Conservation (phyloP, 1,139 yeast genomes). For the Diutina pseudorugosa region DNA sequence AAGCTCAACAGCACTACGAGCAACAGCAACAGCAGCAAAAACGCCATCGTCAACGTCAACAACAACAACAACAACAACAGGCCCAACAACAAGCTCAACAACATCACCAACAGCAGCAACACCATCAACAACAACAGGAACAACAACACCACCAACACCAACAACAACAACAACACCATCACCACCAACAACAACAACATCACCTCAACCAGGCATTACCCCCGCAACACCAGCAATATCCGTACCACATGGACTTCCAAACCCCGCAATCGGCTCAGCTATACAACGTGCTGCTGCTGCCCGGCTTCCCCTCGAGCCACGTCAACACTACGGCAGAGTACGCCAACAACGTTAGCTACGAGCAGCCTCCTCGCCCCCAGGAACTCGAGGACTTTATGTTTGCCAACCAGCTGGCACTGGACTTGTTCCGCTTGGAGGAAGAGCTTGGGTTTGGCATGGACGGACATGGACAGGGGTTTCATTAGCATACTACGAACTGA, state of each 20-base stretch:
- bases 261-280: conserved; percentile 8
- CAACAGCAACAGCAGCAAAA: conserved; percentile 10
- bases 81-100: conserved; percentile 10
- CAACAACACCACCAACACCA: not conserved
- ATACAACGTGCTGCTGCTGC: conserved; percentile 9
- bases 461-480: conserved; percentile 18
- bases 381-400: conserved; percentile 31
- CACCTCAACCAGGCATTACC: conserved; percentile 9
- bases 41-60: conserved; percentile 10
- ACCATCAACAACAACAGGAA: conserved; percentile 5
- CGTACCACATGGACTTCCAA: conserved; percentile 5
- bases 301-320: conserved; percentile 7
- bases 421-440: conserved; percentile 30
- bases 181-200: conserved; percentile 1
- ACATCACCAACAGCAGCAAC: conserved; percentile 3
- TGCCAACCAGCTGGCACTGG: conserved; percentile 12
- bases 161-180: conserved; percentile 9
- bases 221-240: conserved; percentile 5
- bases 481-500: not conserved
- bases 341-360: conserved; percentile 17
- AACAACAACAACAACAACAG: conserved; percentile 8
- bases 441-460: conserved; percentile 37
- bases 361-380: conserved; percentile 34
- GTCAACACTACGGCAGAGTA: conserved; percentile 17
- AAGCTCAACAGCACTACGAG: conserved; percentile 14